A percentile compares a stretch with the other conserved stretches of the same genome.
Conservation (phyloP, 495 filamentous ascomycete genomes). For the Penicillium bialowiezense region DNA sequence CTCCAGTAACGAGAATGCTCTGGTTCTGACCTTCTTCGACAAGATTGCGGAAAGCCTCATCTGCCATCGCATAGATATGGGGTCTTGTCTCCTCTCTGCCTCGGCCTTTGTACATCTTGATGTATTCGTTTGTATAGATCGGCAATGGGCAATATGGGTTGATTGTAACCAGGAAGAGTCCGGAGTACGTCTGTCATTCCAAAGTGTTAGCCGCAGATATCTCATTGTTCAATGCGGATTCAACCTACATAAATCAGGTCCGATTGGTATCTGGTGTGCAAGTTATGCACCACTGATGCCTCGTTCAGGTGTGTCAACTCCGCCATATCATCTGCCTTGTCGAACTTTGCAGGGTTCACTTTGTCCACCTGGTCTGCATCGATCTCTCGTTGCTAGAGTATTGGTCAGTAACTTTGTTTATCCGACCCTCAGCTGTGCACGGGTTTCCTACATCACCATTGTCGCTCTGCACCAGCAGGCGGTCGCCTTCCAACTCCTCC, state of each 20-base stretch:
- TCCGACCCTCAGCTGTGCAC: not conserved
- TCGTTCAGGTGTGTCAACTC: conserved; percentile 98
- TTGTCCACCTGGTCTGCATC: conserved; percentile 87
- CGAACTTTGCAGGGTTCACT: conserved; percentile 98
- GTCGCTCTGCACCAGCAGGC: conserved; percentile 84
- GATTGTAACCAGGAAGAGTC: conserved; percentile 92
- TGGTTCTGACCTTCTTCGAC: conserved; percentile 95
- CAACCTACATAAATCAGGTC: conserved; percentile 86
- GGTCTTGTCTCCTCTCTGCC: conserved; percentile 91
- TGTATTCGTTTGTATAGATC: conserved; percentile 94
- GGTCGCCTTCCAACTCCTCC: conserved; percentile 66
- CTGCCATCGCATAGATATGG: conserved; percentile 98
- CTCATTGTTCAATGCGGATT: not conserved
- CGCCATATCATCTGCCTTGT: conserved; percentile 99
- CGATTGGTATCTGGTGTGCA: conserved; percentile 88
- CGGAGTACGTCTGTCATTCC: conserved; percentile 76
- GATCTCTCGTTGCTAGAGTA: conserved; percentile 74
- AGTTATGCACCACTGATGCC: conserved; percentile 95
- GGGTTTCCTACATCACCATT: conserved; percentile 73
- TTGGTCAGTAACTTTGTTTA: not conserved
- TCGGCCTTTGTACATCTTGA: conserved; percentile 93
- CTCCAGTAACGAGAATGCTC: conserved; percentile 96
- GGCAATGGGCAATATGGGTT: conserved; percentile 95
- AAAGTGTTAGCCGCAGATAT: conserved; percentile 4
- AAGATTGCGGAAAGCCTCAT: conserved; percentile 92